phyloP scores from a whole-genome alignment of 2,329 filamentous ascomycete genomes.

The Fragosphaeria purpurea region DNA sequence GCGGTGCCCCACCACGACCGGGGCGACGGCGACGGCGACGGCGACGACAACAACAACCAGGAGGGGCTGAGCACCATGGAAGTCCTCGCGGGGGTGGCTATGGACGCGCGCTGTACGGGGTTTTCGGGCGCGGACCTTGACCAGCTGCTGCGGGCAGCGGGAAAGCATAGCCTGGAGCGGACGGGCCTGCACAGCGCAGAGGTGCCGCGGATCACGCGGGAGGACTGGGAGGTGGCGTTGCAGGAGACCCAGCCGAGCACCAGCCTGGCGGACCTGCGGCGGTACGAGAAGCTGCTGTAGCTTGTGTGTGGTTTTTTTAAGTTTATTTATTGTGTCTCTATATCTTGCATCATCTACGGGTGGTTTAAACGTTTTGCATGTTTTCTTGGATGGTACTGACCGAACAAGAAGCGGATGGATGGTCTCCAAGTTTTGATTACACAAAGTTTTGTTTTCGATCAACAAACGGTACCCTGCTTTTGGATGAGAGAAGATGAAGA shows the following conservation, averaged over 20 bases:
- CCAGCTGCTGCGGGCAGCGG: slow-evolving; percentile 34
- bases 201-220: slow-evolving; percentile 24
- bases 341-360: no score
- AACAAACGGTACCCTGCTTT: no score
- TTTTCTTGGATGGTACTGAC: no score
- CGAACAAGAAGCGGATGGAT: no score
- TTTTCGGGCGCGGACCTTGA: slow-evolving; percentile 64
- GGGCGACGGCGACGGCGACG: slow-evolving; percentile 11
- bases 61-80: slow-evolving; percentile 30
- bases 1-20: slow-evolving; percentile 25
- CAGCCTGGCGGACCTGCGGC: slow-evolving; percentile 12
- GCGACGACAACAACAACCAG: slow-evolving; percentile 23
- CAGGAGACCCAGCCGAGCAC: slow-evolving; percentile 40
- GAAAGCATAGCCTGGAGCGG: slow-evolving; percentile 28
- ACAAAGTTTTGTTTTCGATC: no score
- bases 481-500: not conserved
- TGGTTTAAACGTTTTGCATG: no score
- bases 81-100: slow-evolving; percentile 52
- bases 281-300: slow-evolving; percentile 10
- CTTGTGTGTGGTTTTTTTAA: no score
- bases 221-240: slow-evolving; percentile 46
- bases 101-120: slow-evolving; percentile 56
- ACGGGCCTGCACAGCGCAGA: slow-evolving; percentile 16
- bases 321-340: no score
- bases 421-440: no score